phyloP scores from a whole-genome alignment of 2,329 filamentous ascomycete genomes.

The Sporothrix curviconia region DNA sequence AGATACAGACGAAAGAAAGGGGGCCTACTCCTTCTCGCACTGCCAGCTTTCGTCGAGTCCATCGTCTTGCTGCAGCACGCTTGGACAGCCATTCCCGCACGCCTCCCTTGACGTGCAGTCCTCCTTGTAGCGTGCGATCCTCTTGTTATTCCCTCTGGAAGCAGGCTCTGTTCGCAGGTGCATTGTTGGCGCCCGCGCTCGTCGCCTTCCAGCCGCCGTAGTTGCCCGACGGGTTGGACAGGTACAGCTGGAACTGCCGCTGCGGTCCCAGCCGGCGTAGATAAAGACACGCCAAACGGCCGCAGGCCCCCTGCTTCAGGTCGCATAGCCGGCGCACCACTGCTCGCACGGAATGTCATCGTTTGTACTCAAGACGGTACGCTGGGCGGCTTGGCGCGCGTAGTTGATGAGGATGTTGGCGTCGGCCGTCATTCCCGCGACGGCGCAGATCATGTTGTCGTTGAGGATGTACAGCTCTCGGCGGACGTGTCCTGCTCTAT shows the following conservation, averaged over 20 bases:
- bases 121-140: constrained; percentile 99
- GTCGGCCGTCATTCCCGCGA: constrained; percentile 98
- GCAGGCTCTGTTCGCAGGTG: constrained; percentile 88
- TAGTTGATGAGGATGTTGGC: constrained; percentile 99
- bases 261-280: constrained; percentile 96
- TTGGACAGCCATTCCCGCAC: constrained; percentile 93
- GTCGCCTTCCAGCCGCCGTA: constrained; percentile 99
- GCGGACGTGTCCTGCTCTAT: constrained; percentile 99
- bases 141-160: no score
- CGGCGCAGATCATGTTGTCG: constrained; percentile 99
- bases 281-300: constrained; percentile 99
- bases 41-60: constrained; percentile 98
- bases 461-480: constrained; percentile 99
- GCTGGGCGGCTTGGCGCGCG: constrained; percentile 91
- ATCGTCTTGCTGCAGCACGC: constrained; percentile 99
- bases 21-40: constrained; percentile 94
- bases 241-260: constrained; percentile 96
- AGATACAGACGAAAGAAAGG: no score
- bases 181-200: constrained; percentile 95
- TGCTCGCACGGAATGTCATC: constrained; percentile 99
- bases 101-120: constrained; percentile 94
- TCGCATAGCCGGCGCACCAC: constrained; percentile 92
- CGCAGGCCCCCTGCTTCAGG: constrained; percentile 97
- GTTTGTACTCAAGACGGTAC: constrained; percentile 99
- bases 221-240: constrained; percentile 97